Evolutionary conservation across 2,329 filamentous ascomycete genomes (phyloP).

Genomic region (Gnomoniopsis smithogilvyi): DNA sequence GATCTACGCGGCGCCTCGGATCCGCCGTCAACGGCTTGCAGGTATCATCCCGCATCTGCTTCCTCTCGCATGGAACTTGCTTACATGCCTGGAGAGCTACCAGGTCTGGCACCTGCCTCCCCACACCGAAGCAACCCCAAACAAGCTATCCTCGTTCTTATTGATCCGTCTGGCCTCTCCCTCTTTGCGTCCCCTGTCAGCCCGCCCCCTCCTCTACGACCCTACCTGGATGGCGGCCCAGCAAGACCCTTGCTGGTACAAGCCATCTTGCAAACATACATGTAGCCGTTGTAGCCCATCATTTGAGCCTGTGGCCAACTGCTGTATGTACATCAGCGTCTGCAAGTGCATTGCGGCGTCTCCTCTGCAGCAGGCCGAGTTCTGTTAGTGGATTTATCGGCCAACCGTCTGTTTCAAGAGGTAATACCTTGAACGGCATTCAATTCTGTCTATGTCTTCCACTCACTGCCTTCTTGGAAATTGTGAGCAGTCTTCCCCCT

Average conservation of each 20-base stretch:
- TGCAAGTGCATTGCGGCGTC: conserved; percentile 29
- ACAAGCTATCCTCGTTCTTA: conserved; percentile 10
- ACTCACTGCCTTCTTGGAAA: not conserved
- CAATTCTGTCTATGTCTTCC: conserved; percentile 8
- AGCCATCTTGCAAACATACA: conserved; percentile 37
- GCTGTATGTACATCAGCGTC: conserved; percentile 21
- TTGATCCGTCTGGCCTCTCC: conserved; percentile 24
- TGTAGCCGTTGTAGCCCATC: conserved; percentile 27
- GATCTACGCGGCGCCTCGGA: conserved; percentile 4
- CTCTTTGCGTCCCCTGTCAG: conserved; percentile 23
- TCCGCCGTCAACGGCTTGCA: conserved; percentile 7
- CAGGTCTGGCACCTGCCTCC: conserved; percentile 14
- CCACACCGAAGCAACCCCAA: conserved; percentile 15
- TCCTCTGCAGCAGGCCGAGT: conserved; percentile 25
- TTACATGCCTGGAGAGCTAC: conserved; percentile 9
- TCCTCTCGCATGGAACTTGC: conserved; percentile 3
- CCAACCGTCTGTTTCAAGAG: not conserved
- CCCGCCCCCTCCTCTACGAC: conserved; percentile 20
- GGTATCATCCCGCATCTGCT: conserved; percentile 12
- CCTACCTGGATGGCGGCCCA: conserved; percentile 14
- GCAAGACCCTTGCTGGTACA: conserved; percentile 34
- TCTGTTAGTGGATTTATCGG: not conserved
- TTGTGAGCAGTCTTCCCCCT: conserved; percentile 9
- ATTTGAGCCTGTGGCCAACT: conserved; percentile 27
- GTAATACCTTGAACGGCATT: conserved; percentile 2